Conservation (phyloP, 2,329 filamentous ascomycete genomes). For the Curvularia sp. region DNA sequence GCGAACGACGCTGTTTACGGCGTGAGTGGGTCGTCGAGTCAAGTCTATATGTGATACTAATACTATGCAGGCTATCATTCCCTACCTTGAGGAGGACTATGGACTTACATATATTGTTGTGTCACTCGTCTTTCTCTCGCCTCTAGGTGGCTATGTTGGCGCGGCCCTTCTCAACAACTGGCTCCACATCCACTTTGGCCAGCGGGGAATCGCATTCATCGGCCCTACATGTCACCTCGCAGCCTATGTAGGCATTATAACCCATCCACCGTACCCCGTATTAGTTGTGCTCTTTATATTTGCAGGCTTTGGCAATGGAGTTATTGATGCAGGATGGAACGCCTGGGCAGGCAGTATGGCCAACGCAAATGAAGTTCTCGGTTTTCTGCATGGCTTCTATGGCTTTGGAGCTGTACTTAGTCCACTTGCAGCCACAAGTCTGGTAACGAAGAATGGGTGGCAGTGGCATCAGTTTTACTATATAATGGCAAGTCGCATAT, state of each 20-base stretch:
- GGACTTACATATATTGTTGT: constrained; percentile 65
- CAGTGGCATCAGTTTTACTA: constrained; percentile 79
- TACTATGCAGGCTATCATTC: not conserved
- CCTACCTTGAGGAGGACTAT: not conserved
- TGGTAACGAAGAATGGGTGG: constrained; percentile 67
- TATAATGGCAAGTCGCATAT: constrained; percentile 58
- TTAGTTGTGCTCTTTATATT: constrained; percentile 70
- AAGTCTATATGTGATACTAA: not conserved
- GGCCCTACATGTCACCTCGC: constrained; percentile 67
- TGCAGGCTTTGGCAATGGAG: constrained; percentile 73
- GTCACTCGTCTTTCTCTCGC: constrained; percentile 69
- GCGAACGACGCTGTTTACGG: constrained; percentile 71
- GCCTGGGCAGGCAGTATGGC: constrained; percentile 72
- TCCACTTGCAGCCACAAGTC: constrained; percentile 71
- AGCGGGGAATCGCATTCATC: constrained; percentile 73
- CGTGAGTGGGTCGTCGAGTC: constrained; percentile 51
- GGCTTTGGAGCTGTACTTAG: constrained; percentile 72
- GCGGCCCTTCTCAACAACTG: constrained; percentile 69
- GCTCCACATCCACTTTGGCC: constrained; percentile 69
- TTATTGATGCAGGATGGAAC: constrained; percentile 67
- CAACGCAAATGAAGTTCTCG: constrained; percentile 73
- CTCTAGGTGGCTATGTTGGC: constrained; percentile 67
- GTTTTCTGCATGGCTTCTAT: constrained; percentile 73
- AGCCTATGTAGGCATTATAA: constrained; percentile 45
- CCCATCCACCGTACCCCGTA: constrained; percentile 51